Evolutionary conservation across 768 basidiomycete genomes (phyloP).

Genomic region (Collybia sp.): DNA sequence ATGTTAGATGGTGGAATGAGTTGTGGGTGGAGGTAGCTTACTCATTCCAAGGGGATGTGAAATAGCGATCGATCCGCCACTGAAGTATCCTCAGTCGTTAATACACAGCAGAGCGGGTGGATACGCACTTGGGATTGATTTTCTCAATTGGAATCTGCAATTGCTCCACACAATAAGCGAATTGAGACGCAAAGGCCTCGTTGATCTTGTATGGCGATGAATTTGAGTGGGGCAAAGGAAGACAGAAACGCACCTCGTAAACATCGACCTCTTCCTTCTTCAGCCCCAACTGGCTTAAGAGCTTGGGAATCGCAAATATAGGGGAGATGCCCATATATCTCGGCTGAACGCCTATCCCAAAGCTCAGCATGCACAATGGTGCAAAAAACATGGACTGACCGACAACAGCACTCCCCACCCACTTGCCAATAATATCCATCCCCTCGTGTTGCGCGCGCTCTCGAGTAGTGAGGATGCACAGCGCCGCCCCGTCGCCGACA

Average conservation of each 20-base stretch:
- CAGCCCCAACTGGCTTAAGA: slow-evolving; percentile 57
- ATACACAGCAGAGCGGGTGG: slow-evolving; percentile 3
- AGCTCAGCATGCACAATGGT: neutral
- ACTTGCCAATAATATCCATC: slow-evolving; percentile 80
- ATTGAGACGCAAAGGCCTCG: slow-evolving; percentile 91
- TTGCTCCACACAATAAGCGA: slow-evolving; percentile 86
- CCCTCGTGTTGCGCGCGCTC: slow-evolving; percentile 71
- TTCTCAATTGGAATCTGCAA: slow-evolving; percentile 71
- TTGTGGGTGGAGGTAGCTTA: slow-evolving; percentile 28
- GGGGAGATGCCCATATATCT: slow-evolving; percentile 78
- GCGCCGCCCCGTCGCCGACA: slow-evolving; percentile 88
- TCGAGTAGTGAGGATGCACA: slow-evolving; percentile 80
- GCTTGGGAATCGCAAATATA: slow-evolving; percentile 64
- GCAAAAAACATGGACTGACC: slow-evolving; percentile 37
- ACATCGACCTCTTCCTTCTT: slow-evolving; percentile 71
- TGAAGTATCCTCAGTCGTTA: slow-evolving; percentile 20
- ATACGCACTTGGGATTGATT: slow-evolving; percentile 77
- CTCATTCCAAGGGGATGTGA: slow-evolving; percentile 85
- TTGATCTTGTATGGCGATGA: slow-evolving; percentile 51
- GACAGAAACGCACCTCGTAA: slow-evolving; percentile 51
- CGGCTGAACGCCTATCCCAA: slow-evolving; percentile 60
- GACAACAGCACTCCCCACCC: slow-evolving; percentile 70
- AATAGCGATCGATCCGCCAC: slow-evolving; percentile 83
- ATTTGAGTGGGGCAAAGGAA: neutral
- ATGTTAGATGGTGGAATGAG: neutral